Percentiles rank a stretch among this genome's conserved stretches.
Conservation (phyloP, 306 rosid genomes). For the Vachellia pachyceras region DNA sequence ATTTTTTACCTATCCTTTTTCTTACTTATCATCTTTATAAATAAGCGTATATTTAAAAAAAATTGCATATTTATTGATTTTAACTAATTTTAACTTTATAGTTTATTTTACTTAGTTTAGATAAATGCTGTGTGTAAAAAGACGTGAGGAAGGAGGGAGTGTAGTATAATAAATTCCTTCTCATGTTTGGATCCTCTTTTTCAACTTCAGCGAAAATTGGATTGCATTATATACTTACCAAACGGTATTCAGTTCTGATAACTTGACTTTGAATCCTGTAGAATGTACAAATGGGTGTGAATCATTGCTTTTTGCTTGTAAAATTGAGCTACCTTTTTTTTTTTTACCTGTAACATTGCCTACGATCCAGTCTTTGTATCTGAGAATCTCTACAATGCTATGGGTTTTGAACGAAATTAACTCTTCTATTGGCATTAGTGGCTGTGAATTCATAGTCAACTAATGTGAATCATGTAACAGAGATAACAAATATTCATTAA, state of each 20-base stretch:
- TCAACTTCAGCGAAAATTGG: neutral
- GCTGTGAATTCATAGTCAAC: conserved; percentile 4
- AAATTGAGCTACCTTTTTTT: neutral
- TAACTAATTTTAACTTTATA: too few relatives aligned
- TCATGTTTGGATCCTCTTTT: conserved; percentile 26
- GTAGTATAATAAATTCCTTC: neutral
- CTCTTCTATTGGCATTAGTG: conserved; percentile 2
- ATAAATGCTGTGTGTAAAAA: neutral
- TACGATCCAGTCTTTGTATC: neutral
- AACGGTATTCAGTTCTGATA: neutral
- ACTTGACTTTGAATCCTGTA: neutral
- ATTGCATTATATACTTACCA: neutral
- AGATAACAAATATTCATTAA: neutral
- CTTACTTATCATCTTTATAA: too few relatives aligned
- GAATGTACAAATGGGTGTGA: too few relatives aligned
- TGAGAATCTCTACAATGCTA: too few relatives aligned
- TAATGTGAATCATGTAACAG: neutral
- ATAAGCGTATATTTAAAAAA: too few relatives aligned
- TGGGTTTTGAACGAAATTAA: neutral
- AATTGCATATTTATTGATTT: too few relatives aligned
- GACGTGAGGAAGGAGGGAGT: too few relatives aligned
- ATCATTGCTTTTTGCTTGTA: neutral
- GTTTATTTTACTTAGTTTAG: neutral
- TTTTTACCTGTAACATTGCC: neutral
- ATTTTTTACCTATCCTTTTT: too few relatives aligned